Conservation (phyloP, 495 filamentous ascomycete species). For the Jackrogersella minutella region DNA sequence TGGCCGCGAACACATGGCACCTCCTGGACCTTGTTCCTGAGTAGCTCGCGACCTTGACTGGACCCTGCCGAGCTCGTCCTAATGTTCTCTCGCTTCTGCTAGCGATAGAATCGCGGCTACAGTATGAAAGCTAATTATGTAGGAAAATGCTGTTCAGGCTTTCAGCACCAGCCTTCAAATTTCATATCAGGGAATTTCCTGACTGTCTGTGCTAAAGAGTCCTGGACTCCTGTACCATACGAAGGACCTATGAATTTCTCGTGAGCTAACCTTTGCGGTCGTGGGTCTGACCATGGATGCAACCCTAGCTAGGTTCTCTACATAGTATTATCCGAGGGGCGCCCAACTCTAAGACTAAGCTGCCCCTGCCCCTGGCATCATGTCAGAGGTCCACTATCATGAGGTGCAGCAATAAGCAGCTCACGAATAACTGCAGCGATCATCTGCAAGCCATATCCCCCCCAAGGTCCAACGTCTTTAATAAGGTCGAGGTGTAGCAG, state of each 20-base stretch:
- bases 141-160: slow-evolving; percentile 6
- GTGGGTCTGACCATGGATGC: slow-evolving; percentile 37
- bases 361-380: slow-evolving; percentile 29
- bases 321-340: slow-evolving; percentile 37
- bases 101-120: too few relatives aligned
- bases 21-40: slow-evolving; percentile 32
- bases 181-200: slow-evolving; percentile 26
- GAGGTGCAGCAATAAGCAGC: slow-evolving; percentile 31
- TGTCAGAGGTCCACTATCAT: slow-evolving; percentile 33
- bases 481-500: slow-evolving; percentile 27
- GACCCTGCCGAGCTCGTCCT: slow-evolving; percentile 11
- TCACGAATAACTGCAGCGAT: slow-evolving; percentile 26
- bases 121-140: background rate
- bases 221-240: slow-evolving; percentile 10
- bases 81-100: too few relatives aligned
- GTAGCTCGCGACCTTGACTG: slow-evolving; percentile 20
- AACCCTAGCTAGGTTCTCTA: slow-evolving; percentile 40
- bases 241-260: slow-evolving; percentile 16
- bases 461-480: slow-evolving; percentile 22
- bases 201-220: slow-evolving; percentile 14
- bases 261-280: slow-evolving; percentile 27
- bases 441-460: slow-evolving; percentile 27
- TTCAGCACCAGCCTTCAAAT: slow-evolving; percentile 28
- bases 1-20: slow-evolving; percentile 35
- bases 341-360: slow-evolving; percentile 39